Evolutionary conservation across 2,329 filamentous ascomycete species (phyloP), one percentile per base, ranked within the genome.

Genomic region (Aureobasidium sp.): DNA sequence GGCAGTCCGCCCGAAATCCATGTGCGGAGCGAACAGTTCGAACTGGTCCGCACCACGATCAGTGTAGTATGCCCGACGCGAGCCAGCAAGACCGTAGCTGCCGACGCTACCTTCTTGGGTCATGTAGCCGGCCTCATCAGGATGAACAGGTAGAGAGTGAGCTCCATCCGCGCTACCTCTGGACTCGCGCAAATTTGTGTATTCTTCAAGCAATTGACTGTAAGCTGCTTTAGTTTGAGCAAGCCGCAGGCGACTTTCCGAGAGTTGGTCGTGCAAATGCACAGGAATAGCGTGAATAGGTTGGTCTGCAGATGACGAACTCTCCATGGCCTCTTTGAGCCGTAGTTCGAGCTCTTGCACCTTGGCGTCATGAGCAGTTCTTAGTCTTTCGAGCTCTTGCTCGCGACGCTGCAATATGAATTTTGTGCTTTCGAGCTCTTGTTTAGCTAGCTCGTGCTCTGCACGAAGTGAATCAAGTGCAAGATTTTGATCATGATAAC

Each of bases 401-500:
- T 84, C 79, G 14, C 78, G 75, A 62, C 78, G 76, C 55, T 74
- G 73, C 9, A 91, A 74, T 65, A 61, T 57, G 25, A 39, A 82
- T 41, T 85, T 79, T 13, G 86, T 79, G 34, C 82, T 77, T 16
- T 83, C 81, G 1, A 84, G 82, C 32, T 82, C 79, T n/a, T 81
- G 79, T 50, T 83, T 78, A 1, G 83, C 80, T 25, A 75, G 74
- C 59, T 85, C 79, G 48, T 84, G 79, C 63, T 85, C 83, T 41
- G 82, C 76, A 67, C 90, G 85, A 48, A 81, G 81, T 21, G 55
- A 48, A 37, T 61, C 79, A 44, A 84, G 79, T 63, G 85, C 82
- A 37, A 81, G 76, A 67, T 90, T 85, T 49, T 81, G 81, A 45
- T 84, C 82, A 68, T 90, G 85, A 60, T 83, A 82, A 50, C 85